phyloP scores from a whole-genome alignment of 2,329 filamentous ascomycete genomes.

The Ceratocystis ficicola region DNA sequence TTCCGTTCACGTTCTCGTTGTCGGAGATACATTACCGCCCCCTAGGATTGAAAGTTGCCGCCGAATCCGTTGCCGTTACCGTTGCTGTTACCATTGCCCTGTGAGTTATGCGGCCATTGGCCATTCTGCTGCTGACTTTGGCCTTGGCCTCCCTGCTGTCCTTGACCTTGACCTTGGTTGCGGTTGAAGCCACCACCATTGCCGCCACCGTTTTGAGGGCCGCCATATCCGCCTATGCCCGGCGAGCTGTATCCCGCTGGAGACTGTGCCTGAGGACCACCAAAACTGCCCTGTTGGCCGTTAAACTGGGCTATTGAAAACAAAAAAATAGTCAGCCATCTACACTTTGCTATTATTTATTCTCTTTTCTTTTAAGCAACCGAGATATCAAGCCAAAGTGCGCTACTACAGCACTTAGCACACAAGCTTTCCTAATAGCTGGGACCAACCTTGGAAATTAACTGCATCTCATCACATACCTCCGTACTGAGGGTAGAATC shows the following conservation, averaged over 20 bases:
- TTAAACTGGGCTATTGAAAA: constrained; percentile 39
- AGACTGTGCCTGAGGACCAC: constrained; percentile 45
- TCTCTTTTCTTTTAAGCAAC: background rate
- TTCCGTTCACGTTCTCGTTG: background rate
- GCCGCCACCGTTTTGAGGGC: constrained; percentile 63
- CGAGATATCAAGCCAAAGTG: background rate
- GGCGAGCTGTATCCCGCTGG: constrained; percentile 52
- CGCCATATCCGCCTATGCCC: constrained; percentile 56
- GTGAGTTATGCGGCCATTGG: constrained; percentile 43
- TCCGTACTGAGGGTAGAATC: constrained; percentile 89
- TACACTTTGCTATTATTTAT: background rate
- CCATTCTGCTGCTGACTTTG: constrained; percentile 39
- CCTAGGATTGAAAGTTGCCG: constrained; percentile 48
- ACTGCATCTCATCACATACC: constrained; percentile 40
- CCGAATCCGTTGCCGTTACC: constrained; percentile 41
- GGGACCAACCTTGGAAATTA: background rate
- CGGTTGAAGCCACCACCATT: constrained; percentile 49
- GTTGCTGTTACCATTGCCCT: constrained; percentile 26
- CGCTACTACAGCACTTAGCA: background rate
- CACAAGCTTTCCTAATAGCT: background rate
- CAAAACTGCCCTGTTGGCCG: constrained; percentile 57
- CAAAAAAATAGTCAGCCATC: constrained; percentile 26
- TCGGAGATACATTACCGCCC: constrained; percentile 2
- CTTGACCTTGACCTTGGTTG: constrained; percentile 38
- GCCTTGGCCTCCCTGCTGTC: constrained; percentile 32